Percentiles rank a stretch among this genome's conserved stretches.
Conservation (phyloP, 768 basidiomycete species). For the Kwoniella sp. region DNA sequence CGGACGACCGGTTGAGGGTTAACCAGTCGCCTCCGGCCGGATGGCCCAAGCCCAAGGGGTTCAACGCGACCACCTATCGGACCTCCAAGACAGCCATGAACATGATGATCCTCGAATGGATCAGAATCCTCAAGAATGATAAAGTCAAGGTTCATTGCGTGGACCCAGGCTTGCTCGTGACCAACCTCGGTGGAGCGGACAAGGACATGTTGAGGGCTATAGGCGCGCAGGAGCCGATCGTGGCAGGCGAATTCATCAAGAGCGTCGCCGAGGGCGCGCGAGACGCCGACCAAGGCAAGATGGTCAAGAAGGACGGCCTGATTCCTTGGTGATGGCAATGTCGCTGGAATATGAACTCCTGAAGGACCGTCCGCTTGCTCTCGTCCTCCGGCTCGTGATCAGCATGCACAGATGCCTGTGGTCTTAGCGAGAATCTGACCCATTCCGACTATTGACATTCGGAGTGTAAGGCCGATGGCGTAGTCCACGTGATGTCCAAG, state of each 20-base stretch:
- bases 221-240: conserved; percentile 22
- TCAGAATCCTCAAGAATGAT: conserved; percentile 27
- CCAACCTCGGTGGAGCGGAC: conserved; percentile 14
- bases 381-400: too few species aligned
- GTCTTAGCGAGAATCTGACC: too few species aligned
- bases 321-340: conserved; percentile 13
- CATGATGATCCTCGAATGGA: conserved; percentile 33
- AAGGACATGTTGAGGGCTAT: conserved; percentile 1
- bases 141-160: conserved; percentile 21
- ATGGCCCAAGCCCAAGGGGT: conserved; percentile 14
- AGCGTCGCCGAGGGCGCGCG: conserved; percentile 25
- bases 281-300: conserved; percentile 19
- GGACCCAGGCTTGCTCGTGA: conserved; percentile 29
- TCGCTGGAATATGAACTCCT: too few species aligned
- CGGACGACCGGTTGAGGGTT: background rate
- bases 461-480: too few species aligned
- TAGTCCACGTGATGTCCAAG: too few species aligned
- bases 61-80: conserved; percentile 17
- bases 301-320: conserved; percentile 7
- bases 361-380: too few species aligned
- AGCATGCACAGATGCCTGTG: too few species aligned
- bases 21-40: conserved; percentile 15
- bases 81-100: conserved; percentile 30
- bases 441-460: too few species aligned
- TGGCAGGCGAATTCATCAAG: conserved; percentile 20